A percentile compares a stretch with the other conserved stretches of the same genome.
Evolutionary conservation across 495 filamentous ascomycete species (phyloP).

Genomic region (Xeromyces bisporus): DNA sequence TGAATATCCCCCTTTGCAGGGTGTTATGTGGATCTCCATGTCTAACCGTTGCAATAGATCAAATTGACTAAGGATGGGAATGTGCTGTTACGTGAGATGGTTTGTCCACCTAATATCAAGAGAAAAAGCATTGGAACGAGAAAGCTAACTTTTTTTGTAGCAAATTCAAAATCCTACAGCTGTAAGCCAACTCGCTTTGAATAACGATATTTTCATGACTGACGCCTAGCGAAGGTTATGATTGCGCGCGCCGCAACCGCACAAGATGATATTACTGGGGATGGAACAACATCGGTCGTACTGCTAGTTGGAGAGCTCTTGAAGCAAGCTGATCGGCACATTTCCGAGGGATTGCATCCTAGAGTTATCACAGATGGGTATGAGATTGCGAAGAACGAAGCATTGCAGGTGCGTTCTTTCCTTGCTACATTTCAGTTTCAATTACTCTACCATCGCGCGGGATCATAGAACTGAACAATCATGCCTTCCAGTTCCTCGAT

Average conservation of each 20-base stretch:
- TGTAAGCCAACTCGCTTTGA: slow-evolving; percentile 28
- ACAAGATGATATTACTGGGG: slow-evolving; percentile 95
- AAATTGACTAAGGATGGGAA: slow-evolving; percentile 99
- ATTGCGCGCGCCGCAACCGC: slow-evolving; percentile 95
- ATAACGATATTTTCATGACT: slow-evolving; percentile 9
- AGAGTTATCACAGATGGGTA: slow-evolving; percentile 95
- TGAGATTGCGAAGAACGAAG: slow-evolving; percentile 86
- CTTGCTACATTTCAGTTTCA: too few species aligned
- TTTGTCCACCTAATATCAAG: slow-evolving; percentile 21
- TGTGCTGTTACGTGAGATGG: slow-evolving; percentile 91
- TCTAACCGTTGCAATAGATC: slow-evolving; percentile 42
- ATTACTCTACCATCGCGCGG: not conserved
- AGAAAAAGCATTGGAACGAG: not conserved
- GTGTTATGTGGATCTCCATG: slow-evolving; percentile 1
- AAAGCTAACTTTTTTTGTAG: slow-evolving; percentile 25
- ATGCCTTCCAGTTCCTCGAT: slow-evolving; percentile 61
- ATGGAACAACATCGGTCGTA: slow-evolving; percentile 95
- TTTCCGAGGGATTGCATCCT: slow-evolving; percentile 86
- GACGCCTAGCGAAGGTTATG: slow-evolving; percentile 50
- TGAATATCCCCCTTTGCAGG: slow-evolving; percentile 16
- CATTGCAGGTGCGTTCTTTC: slow-evolving; percentile 65
- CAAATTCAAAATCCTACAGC: slow-evolving; percentile 80
- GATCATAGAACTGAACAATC: not conserved
- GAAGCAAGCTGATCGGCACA: slow-evolving; percentile 92
- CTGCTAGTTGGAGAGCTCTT: slow-evolving; percentile 88